A percentile compares a stretch with the other conserved stretches of the same genome.
Evolutionary conservation across 495 filamentous ascomycete genomes (phyloP).

Genomic region (Trichoderma gamsii): DNA sequence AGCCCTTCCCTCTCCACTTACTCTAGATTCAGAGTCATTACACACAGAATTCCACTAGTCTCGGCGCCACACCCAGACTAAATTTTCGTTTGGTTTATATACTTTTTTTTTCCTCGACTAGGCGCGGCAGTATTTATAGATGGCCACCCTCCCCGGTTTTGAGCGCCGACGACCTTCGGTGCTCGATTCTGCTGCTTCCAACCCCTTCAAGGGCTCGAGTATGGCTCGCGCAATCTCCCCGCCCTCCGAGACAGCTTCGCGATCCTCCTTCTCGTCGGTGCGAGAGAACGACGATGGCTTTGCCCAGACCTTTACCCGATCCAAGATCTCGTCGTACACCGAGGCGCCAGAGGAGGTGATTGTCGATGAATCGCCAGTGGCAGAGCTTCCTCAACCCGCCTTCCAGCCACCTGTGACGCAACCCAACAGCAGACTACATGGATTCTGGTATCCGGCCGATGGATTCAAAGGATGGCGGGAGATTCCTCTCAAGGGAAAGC

Average conservation of each 20-base stretch:
- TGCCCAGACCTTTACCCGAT: conserved; percentile 66
- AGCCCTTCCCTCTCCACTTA: conserved; percentile 8
- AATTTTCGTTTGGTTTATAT: neutral
- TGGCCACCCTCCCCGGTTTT: conserved; percentile 3
- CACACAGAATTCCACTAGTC: conserved; percentile 6
- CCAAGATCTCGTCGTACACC: conserved; percentile 55
- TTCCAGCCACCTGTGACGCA: conserved; percentile 40
- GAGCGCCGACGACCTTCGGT: conserved; percentile 12
- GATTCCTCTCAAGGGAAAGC: conserved; percentile 57
- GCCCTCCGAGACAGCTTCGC: conserved; percentile 36
- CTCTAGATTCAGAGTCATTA: neutral
- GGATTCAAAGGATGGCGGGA: conserved; percentile 68
- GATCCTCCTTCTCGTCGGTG: conserved; percentile 53
- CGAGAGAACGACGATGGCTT: conserved; percentile 48
- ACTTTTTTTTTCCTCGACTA: neutral
- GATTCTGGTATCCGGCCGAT: conserved; percentile 66
- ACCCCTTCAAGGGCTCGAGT: conserved; percentile 5
- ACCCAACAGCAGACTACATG: conserved; percentile 43
- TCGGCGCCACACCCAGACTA: conserved; percentile 12
- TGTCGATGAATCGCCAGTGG: conserved; percentile 28
- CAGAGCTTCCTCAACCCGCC: conserved; percentile 39
- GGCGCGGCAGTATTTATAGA: neutral
- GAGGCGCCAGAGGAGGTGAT: conserved; percentile 37
- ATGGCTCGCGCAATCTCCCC: conserved; percentile 8
- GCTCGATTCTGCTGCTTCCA: neutral